Evolutionary conservation across 805 yeast genomes (phyloP), one percentile per base, ranked within the genome.

Genomic region (Sugiyamaella lignohabitans): DNA sequence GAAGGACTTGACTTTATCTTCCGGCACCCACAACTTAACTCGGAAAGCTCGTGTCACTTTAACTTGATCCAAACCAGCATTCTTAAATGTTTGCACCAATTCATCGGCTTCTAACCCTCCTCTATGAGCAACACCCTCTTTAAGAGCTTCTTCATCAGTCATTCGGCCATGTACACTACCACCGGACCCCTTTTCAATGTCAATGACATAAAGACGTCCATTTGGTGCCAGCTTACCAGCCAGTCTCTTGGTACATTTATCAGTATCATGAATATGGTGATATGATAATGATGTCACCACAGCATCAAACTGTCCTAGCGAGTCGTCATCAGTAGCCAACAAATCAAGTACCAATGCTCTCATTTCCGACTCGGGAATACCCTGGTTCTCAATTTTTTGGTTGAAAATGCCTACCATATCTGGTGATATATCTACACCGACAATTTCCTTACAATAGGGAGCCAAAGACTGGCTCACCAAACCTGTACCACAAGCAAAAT

Each of bases 401-500:
- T 58, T 58, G 47, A 43, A 58, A 21, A 45, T 43, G 5, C 46
- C 51, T 21, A 58, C 53, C 58, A 55, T 52, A 11, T 42, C 50
- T 4, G 50, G 49, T 2, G 61, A 50, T n/a, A 57, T 50, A 42
- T 58, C 62, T 8, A 55, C 47, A 2, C 62, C 62, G 3, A 57
- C 54, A n/a, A 58, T 45, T 35, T 42, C 22, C 11, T 36, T 43
- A 18, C 51, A 47, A 29, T 54, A 40, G 2, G 52, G 51, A 2
- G 59, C 58, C 39, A 58, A 37, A 14, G 40, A 35, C 39, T 51
- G 53, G 17, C 52, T 43, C 4, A 58, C 40, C 14, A 52, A 41
- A 10, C 62, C 62, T 2, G 55, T 49, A 0, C 62, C 62, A 34
- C 62, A 56, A 2, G 56, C 62, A 44, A 58, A 58, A 35, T 58